Evolutionary conservation across 306 rosid genomes (phyloP), one percentile per base, ranked within the genome.

Genomic region (Glycine tomentella): DNA sequence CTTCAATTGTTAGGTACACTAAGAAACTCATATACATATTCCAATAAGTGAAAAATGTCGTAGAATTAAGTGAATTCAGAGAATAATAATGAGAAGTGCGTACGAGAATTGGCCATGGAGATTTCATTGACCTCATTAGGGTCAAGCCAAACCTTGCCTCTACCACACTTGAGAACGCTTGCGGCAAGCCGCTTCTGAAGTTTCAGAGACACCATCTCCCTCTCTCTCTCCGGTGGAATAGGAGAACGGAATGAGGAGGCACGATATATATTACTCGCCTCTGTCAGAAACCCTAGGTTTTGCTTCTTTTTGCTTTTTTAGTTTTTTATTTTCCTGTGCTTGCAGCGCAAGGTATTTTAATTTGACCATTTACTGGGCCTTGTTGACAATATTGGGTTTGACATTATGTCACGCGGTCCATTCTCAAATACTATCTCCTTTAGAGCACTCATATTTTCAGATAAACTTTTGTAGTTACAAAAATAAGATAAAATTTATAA

Each of bases 51-150:
- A 64, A 4, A 31, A 74, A 74, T 3, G 9, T 42, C 12, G 20
- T 6, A 44, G 42, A 57, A 17, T 57, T 17, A 16, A 57, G 12
- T 14, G 8, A 72, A 15, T 44, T 40, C 0, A 62, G 68, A 62
- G 68, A 25, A 25, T 2, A 25, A 25, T 25, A 25, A 15, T 16
- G 5, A 4, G 1, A 14, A 2, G 62, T 50, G 9, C 89, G 12
- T 86, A 94, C 97, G 98, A 72, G 98, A 95, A 82, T 95, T 95
- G 62, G 97, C 98, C 97, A 92, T 92, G 87, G 97, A 95, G 88
- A 92, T 95, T 83, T 95, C 98, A 69, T 87, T 95, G 86, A 76
- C 86, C 82, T 95, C 98, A 80, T 95, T 95, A 6, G 98, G 98
- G 80, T 95, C 98, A 25, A 95, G 93, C 98, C 98, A 95, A 49